Evolutionary conservation across 441 rosid species (phyloP).

Genomic region (Gossypium davidsonii): DNA sequence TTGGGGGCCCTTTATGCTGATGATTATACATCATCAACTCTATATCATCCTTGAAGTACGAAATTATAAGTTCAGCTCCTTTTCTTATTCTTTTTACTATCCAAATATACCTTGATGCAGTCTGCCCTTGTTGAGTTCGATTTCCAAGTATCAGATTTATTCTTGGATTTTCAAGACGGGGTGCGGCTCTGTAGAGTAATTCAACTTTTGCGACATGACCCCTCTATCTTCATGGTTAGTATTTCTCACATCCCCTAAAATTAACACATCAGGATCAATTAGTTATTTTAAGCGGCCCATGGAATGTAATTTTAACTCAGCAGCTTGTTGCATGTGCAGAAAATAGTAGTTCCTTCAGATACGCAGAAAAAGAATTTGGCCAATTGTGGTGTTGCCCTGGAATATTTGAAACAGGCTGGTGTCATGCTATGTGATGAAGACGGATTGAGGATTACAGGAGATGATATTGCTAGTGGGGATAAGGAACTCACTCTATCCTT

Average conservation of each 20-base stretch:
- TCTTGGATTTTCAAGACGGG: constrained; percentile 84
- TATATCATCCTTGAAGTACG: not conserved
- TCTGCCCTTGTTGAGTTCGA: constrained; percentile 63
- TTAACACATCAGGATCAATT: not conserved
- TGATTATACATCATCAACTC: not conserved
- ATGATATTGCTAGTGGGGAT: constrained; percentile 74
- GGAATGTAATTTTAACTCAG: constrained; percentile 11
- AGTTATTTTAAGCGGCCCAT: not conserved
- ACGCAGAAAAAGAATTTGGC: constrained; percentile 56
- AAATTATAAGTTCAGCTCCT: not conserved
- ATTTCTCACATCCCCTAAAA: not conserved
- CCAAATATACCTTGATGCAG: constrained; percentile 36
- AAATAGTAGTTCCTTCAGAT: constrained; percentile 70
- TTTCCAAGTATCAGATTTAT: constrained; percentile 61
- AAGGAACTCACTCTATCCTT: constrained; percentile 74
- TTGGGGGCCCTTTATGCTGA: not conserved
- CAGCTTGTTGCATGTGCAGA: constrained; percentile 39
- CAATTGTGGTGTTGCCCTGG: constrained; percentile 67
- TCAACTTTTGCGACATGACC: constrained; percentile 70
- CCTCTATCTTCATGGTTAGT: constrained; percentile 74
- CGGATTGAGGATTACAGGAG: constrained; percentile 49
- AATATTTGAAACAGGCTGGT: constrained; percentile 58
- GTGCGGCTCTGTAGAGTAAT: constrained; percentile 83
- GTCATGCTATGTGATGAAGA: constrained; percentile 64
- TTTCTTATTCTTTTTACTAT: not conserved